These are phyloP conservation scores for Flaveria sonorensis DNA, from an alignment of 129 eudicot genomes.

Conservation along the genomic window DNA sequence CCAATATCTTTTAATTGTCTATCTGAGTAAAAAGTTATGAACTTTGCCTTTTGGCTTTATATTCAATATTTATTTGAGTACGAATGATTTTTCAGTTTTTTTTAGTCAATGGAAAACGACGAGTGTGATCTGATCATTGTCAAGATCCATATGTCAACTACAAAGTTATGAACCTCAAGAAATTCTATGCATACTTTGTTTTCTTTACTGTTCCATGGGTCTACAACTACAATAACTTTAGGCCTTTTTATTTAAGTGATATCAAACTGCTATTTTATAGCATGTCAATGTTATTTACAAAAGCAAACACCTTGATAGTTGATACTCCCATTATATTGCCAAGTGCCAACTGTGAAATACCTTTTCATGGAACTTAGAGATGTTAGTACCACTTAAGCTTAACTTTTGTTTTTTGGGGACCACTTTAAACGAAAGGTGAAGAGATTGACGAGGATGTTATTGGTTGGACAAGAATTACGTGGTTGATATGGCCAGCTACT, in stretches of 20 bases:
- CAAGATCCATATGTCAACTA: not conserved
- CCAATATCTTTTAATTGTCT: not conserved
- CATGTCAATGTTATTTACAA: constrained; percentile 1
- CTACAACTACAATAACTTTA: not conserved
- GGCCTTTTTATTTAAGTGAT: not conserved
- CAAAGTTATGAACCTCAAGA: not conserved
- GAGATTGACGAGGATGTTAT: not conserved
- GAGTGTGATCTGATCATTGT: constrained; percentile 6
- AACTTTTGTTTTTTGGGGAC: not conserved
- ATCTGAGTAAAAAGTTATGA: not conserved
- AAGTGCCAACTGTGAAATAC: not conserved
- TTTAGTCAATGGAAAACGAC: constrained; percentile 10
- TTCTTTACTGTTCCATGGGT: not conserved
- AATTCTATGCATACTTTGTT: not conserved
- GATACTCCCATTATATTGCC: not conserved
- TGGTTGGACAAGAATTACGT: not conserved
- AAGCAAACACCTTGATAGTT: not conserved
- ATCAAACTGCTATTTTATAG: not conserved
- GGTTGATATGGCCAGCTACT: not conserved
- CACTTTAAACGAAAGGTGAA: not conserved
- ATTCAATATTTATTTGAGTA: not conserved
- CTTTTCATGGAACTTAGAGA: not conserved
- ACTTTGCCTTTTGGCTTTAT: not conserved
- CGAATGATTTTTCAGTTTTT: not conserved
- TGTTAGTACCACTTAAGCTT: not conserved